phyloP scores from a whole-genome alignment of 805 yeast species.

The Yamadazyma olivae region DNA sequence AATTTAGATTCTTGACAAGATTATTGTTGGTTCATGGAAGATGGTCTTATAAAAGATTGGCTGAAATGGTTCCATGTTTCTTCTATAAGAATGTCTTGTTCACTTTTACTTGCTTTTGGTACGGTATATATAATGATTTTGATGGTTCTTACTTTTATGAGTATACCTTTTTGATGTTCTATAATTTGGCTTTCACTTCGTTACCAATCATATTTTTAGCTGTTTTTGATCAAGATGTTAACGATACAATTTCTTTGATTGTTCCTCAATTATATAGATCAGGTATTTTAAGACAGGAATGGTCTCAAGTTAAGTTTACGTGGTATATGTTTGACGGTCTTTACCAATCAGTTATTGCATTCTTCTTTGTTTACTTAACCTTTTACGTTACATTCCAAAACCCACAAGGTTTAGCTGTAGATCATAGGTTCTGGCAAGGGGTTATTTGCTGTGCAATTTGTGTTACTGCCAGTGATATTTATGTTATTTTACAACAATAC shows the following conservation, averaged over 20 bases:
- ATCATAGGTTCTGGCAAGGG: constrained; percentile 74
- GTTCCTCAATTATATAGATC: constrained; percentile 69
- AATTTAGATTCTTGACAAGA: constrained; percentile 64
- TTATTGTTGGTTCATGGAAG: constrained; percentile 77
- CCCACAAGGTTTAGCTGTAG: constrained; percentile 54
- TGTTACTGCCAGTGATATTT: constrained; percentile 62
- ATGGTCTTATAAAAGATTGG: constrained; percentile 73
- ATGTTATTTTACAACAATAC: constrained; percentile 63
- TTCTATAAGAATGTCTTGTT: constrained; percentile 75
- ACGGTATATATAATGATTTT: constrained; percentile 61
- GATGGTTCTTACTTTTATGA: constrained; percentile 78
- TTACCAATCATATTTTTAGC: constrained; percentile 74
- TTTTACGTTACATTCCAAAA: constrained; percentile 41
- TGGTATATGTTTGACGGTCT: constrained; percentile 67
- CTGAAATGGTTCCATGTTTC: constrained; percentile 77
- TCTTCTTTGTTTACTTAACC: constrained; percentile 62
- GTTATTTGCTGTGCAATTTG: constrained; percentile 57
- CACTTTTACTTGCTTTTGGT: constrained; percentile 76
- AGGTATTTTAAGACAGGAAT: constrained; percentile 63
- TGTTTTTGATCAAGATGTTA: constrained; percentile 72
- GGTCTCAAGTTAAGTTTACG: constrained; percentile 59
- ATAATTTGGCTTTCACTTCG: constrained; percentile 78
- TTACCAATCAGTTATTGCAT: constrained; percentile 68
- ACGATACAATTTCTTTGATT: constrained; percentile 58
- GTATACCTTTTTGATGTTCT: constrained; percentile 74